These are phyloP conservation scores for Aspergillus leporis DNA, from an alignment of 495 filamentous ascomycete species.

Conservation along the genomic window DNA sequence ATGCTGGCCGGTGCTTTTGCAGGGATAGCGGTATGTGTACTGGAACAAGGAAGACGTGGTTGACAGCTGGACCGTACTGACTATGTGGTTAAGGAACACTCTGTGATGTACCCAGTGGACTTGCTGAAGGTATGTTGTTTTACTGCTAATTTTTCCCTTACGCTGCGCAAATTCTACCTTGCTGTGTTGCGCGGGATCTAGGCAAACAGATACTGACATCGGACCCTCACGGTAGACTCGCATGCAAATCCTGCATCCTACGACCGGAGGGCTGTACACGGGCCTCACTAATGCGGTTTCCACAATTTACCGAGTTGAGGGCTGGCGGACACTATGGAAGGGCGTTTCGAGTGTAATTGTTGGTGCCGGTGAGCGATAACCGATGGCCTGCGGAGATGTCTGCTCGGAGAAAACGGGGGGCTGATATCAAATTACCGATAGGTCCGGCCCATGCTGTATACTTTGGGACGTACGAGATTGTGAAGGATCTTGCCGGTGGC, in stretches of 20 bases:
- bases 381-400: background rate
- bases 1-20: slow-evolving; percentile 96
- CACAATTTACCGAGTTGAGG: slow-evolving; percentile 87
- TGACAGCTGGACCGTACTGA: slow-evolving; percentile 4
- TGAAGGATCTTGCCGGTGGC: slow-evolving; percentile 93
- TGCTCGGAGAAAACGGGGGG: slow-evolving; percentile 11
- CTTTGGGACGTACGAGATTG: slow-evolving; percentile 95
- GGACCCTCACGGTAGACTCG: slow-evolving; percentile 65
- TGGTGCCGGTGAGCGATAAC: slow-evolving; percentile 70
- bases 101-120: slow-evolving; percentile 98
- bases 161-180: slow-evolving; percentile 2
- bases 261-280: slow-evolving; percentile 80
- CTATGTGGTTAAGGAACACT: slow-evolving; percentile 61
- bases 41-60: background rate
- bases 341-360: slow-evolving; percentile 95
- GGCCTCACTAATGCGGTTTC: slow-evolving; percentile 90
- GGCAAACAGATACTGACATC: slow-evolving; percentile 20
- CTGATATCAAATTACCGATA: slow-evolving; percentile 40
- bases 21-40: slow-evolving; percentile 78
- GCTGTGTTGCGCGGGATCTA: slow-evolving; percentile 48
- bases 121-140: slow-evolving; percentile 79
- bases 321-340: slow-evolving; percentile 88
- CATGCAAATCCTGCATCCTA: slow-evolving; percentile 93
- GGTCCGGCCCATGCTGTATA: slow-evolving; percentile 97
- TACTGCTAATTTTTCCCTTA: slow-evolving; percentile 8